phyloP scores from a whole-genome alignment of 768 basidiomycete genomes.

The Collybia nuda region DNA sequence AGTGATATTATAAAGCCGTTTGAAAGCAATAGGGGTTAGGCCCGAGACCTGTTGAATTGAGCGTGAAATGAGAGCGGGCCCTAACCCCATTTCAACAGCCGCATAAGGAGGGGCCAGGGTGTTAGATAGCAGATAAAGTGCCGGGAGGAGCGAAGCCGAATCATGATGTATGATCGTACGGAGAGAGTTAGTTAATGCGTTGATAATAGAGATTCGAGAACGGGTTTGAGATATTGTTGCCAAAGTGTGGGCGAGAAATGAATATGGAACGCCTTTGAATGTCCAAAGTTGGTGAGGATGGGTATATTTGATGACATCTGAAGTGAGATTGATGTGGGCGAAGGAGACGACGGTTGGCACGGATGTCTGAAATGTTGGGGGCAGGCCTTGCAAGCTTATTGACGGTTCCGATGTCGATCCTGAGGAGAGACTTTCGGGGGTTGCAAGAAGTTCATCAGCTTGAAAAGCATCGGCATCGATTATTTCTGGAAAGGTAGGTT shows the following conservation, averaged over 20 bases:
- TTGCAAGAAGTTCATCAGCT: neutral
- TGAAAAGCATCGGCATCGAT: slow-evolving; percentile 10
- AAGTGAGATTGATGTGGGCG: slow-evolving; percentile 29
- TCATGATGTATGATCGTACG: slow-evolving; percentile 67
- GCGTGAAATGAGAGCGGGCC: slow-evolving; percentile 64
- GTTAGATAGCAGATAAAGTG: slow-evolving; percentile 82
- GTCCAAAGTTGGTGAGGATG: slow-evolving; percentile 44
- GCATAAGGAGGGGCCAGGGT: slow-evolving; percentile 75
- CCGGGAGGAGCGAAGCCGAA: slow-evolving; percentile 67
- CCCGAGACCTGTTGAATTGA: slow-evolving; percentile 77
- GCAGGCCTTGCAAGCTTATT: neutral
- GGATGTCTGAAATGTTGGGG: neutral
- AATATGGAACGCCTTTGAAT: slow-evolving; percentile 54
- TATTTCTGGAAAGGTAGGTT: neutral
- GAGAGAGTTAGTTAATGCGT: slow-evolving; percentile 72
- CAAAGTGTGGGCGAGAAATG: slow-evolving; percentile 68
- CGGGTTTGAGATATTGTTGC: slow-evolving; percentile 61
- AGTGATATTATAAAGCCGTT: slow-evolving; percentile 63
- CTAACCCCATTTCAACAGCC: slow-evolving; percentile 68
- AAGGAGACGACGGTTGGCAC: neutral
- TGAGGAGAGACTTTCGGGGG: neutral
- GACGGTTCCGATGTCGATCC: neutral
- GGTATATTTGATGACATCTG: slow-evolving; percentile 51
- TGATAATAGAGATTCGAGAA: slow-evolving; percentile 69
- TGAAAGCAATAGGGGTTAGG: slow-evolving; percentile 54